phyloP scores from a whole-genome alignment of 2,329 filamentous ascomycete genomes.

The Scedosporium minutisporum region DNA sequence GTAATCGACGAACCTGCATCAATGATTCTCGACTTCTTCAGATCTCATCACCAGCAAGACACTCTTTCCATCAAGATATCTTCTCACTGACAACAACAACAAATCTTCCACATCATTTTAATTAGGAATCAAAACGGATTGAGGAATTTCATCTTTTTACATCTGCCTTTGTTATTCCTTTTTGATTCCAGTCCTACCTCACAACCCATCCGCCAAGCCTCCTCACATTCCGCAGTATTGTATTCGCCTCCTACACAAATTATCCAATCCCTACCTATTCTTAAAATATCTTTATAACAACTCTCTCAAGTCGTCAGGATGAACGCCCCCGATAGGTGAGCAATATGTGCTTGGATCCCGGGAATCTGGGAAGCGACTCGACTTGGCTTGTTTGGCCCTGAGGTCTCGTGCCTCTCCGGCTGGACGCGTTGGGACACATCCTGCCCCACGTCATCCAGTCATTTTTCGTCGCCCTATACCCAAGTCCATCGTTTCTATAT shows the following conservation, averaged over 20 bases:
- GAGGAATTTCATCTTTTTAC: background rate
- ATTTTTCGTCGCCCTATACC: constrained; percentile 4
- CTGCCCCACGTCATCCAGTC: background rate
- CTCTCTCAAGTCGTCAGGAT: constrained; percentile 22
- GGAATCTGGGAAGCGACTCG: background rate
- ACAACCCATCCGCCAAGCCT: background rate
- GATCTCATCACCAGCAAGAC: background rate
- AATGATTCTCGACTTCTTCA: background rate
- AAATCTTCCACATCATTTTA: background rate
- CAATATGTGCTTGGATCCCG: constrained; percentile 1
- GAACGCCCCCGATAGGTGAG: constrained; percentile 49
- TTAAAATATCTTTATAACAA: background rate
- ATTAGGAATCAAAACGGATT: background rate
- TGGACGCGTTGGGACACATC: no score
- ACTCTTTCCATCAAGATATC: background rate
- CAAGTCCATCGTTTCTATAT: constrained; percentile 6
- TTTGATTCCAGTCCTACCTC: background rate
- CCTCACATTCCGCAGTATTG: background rate
- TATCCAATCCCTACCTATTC: no score
- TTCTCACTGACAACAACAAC: background rate
- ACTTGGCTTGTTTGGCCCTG: background rate
- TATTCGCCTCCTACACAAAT: no score
- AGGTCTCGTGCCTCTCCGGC: background rate
- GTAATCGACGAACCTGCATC: background rate
- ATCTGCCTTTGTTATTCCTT: background rate